A percentile compares a stretch with the other conserved stretches of the same genome.
These are phyloP conservation scores for Ustilago tritici DNA, from an alignment of 1,284 basidiomycete species.

Conservation along the genomic window DNA sequence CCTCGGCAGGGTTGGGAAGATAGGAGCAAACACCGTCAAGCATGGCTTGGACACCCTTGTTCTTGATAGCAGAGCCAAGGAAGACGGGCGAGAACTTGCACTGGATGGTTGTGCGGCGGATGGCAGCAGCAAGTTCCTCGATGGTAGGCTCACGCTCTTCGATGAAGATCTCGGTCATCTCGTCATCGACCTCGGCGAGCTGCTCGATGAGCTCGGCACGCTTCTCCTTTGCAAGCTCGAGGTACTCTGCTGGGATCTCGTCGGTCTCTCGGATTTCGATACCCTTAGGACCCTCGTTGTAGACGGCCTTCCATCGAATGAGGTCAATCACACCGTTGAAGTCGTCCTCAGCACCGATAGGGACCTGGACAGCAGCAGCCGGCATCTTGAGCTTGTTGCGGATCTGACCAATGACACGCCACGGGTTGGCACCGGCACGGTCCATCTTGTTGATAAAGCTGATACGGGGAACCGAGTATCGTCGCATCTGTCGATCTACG, in stretches of 20 bases:
- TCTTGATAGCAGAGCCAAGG: slow-evolving; percentile 96
- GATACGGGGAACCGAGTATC: slow-evolving; percentile 91
- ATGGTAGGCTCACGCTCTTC: slow-evolving; percentile 73
- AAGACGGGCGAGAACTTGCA: slow-evolving; percentile 97
- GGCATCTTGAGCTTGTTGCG: slow-evolving; percentile 89
- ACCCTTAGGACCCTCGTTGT: slow-evolving; percentile 94
- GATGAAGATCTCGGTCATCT: slow-evolving; percentile 89
- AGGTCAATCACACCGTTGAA: slow-evolving; percentile 93
- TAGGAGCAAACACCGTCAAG: slow-evolving; percentile 97
- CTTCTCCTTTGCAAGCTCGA: slow-evolving; percentile 66
- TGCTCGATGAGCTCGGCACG: slow-evolving; percentile 88
- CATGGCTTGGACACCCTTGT: slow-evolving; percentile 93
- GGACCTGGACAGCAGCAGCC: slow-evolving; percentile 95
- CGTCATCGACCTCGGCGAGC: slow-evolving; percentile 95
- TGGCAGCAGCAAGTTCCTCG: slow-evolving; percentile 81
- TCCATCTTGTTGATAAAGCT: slow-evolving; percentile 99
- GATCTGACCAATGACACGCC: slow-evolving; percentile 93
- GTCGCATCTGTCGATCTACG: slow-evolving; percentile 97
- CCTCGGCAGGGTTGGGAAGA: slow-evolving; percentile 88
- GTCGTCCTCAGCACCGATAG: slow-evolving; percentile 90
- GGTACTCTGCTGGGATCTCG: slow-evolving; percentile 84
- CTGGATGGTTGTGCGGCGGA: slow-evolving; percentile 87
- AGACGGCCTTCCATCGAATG: slow-evolving; percentile 92
- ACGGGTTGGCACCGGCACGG: slow-evolving; percentile 95
- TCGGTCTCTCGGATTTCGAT: slow-evolving; percentile 84